Percentiles rank a stretch among this genome's conserved stretches.
Evolutionary conservation across 2,329 filamentous ascomycete species (phyloP).

Genomic region (Madurella mycetomatis): DNA sequence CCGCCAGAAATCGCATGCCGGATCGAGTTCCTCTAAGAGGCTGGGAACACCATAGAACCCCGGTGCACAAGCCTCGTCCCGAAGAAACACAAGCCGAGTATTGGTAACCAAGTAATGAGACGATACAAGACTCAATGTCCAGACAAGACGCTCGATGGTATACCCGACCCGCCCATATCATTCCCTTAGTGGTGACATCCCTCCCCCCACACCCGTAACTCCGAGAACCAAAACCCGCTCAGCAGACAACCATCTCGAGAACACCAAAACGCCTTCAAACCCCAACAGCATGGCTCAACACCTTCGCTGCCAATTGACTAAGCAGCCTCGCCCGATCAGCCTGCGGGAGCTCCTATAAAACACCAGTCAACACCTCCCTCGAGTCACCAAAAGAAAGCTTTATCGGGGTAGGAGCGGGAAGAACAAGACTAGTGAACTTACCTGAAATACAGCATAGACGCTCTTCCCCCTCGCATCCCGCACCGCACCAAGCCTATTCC

Average conservation of each 20-base stretch:
- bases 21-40: too few species aligned
- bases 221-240: background rate
- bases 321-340: conserved; percentile 75
- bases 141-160: background rate
- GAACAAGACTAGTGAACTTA: conserved; percentile 27
- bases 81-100: too few species aligned
- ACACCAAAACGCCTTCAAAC: conserved; percentile 30
- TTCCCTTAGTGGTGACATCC: background rate
- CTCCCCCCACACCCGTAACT: background rate
- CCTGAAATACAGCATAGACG: conserved; percentile 83
- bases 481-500: conserved; percentile 85
- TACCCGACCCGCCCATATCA: background rate
- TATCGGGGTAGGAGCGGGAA: too few species aligned
- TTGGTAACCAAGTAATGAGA: too few species aligned
- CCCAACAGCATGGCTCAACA: conserved; percentile 76
- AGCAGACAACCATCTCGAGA: background rate
- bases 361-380: background rate
- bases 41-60: too few species aligned
- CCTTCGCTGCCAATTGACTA: conserved; percentile 77
- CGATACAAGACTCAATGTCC: too few species aligned
- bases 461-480: conserved; percentile 90
- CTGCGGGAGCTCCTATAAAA: conserved; percentile 68
- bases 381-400: background rate
- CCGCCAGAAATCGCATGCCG: too few species aligned
- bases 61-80: too few species aligned